Conservation (phyloP, 441 rosid genomes). For the Cnidoscolus chayamansa region DNA sequence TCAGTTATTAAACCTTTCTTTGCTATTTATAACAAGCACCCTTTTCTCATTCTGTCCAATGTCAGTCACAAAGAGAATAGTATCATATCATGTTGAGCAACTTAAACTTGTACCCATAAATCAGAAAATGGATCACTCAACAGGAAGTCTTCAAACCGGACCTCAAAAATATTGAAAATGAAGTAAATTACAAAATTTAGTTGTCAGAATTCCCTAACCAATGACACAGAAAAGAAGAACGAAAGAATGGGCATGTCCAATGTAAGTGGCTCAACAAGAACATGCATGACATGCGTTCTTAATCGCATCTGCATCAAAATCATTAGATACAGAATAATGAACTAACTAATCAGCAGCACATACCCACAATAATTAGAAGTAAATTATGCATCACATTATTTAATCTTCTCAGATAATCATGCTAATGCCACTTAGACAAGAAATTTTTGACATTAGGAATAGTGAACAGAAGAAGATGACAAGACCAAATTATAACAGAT, state of each 20-base stretch:
- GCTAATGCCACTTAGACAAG: not conserved
- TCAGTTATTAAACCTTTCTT: not conserved
- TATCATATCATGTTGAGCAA: not conserved
- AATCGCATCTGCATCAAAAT: not conserved
- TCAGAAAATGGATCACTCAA: not conserved
- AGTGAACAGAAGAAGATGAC: slow-evolving; percentile 2
- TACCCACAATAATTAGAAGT: not conserved
- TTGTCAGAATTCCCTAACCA: not conserved
- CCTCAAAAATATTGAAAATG: not conserved
- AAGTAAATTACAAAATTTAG: not conserved
- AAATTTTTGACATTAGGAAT: not conserved
- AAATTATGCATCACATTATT: not conserved
- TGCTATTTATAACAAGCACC: not conserved
- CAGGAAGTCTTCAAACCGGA: not conserved
- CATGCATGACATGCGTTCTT: not conserved
- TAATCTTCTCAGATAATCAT: not conserved
- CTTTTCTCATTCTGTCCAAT: not conserved
- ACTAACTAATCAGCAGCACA: not conserved
- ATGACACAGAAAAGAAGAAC: not conserved
- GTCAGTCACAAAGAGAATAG: too few relatives aligned
- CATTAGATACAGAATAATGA: not conserved
- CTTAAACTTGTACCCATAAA: not conserved
- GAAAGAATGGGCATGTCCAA: not conserved
- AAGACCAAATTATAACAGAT: not conserved
- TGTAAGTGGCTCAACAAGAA: not conserved